Conservation (phyloP, 2,329 filamentous ascomycete species). For the Neobulgaria alba region DNA sequence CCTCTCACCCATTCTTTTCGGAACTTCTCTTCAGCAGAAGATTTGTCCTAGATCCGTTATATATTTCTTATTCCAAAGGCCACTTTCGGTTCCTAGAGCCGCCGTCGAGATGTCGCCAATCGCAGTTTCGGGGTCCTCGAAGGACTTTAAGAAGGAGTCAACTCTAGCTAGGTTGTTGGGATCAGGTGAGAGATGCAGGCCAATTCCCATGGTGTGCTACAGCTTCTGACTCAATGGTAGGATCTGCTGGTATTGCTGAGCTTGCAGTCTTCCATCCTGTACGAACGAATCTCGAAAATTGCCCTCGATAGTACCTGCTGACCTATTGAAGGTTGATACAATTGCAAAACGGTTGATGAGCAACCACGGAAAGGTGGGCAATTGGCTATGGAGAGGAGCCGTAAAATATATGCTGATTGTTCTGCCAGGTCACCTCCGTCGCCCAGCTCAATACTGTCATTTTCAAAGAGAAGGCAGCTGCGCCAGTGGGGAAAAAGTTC, state of each 20-base stretch:
- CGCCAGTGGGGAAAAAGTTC: constrained; percentile 67
- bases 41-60: background rate
- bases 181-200: constrained; percentile 56
- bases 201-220: background rate
- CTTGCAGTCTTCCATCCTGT: constrained; percentile 88
- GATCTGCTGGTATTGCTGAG: constrained; percentile 87
- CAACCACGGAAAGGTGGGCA: constrained; percentile 69
- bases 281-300: constrained; percentile 26
- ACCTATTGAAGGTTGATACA: constrained; percentile 70
- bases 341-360: constrained; percentile 99
- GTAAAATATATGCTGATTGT: constrained; percentile 18
- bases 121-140: constrained; percentile 30
- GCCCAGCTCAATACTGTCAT: constrained; percentile 79
- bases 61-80: background rate
- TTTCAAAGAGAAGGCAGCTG: constrained; percentile 80
- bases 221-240: constrained; percentile 38
- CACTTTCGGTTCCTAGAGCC: background rate
- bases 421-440: constrained; percentile 42
- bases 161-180: constrained; percentile 80
- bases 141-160: constrained; percentile 74
- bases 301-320: background rate
- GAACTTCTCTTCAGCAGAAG: no score
- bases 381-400: background rate
- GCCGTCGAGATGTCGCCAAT: constrained; percentile 17
- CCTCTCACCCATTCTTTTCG: no score